Conservation (phyloP, 169 alveolate species). For the Eimeria acervulina region DNA sequence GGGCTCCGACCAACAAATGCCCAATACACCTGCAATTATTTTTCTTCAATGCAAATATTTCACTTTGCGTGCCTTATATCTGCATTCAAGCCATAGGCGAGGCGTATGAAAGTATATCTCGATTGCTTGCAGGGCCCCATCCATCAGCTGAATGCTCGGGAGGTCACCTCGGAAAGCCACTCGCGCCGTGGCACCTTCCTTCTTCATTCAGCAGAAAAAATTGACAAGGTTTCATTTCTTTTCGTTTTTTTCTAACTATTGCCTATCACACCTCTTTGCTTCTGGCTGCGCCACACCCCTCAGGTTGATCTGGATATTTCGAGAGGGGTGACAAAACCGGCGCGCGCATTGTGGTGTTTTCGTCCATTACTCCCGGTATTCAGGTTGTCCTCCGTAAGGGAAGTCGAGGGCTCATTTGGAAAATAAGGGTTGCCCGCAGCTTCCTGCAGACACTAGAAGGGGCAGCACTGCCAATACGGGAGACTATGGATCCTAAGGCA, state of each 20-base stretch:
- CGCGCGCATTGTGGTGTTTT: no score
- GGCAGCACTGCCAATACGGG: neutral
- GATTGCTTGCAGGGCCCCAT: neutral
- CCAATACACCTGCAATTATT: neutral
- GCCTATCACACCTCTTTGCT: neutral
- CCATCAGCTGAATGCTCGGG: neutral
- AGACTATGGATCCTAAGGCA: neutral
- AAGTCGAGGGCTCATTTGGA: neutral
- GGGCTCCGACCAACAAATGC: neutral
- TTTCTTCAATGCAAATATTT: neutral
- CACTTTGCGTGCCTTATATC: no score
- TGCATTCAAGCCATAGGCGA: neutral
- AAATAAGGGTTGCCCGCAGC: neutral
- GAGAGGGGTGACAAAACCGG: no score
- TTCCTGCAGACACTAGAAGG: neutral
- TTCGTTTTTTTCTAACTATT: neutral
- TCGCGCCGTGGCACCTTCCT: neutral
- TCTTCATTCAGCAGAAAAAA: neutral
- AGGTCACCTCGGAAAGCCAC: slow-evolving; percentile 14
- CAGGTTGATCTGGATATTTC: neutral
- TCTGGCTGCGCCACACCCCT: neutral
- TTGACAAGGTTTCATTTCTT: neutral
- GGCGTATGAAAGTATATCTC: neutral
- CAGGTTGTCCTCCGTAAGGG: neutral
- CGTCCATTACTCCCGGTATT: no score